Base-by-base conservation (phyloP, 2,329 filamentous ascomycete genomes). In the Myrmaecium sp. region DNA sequence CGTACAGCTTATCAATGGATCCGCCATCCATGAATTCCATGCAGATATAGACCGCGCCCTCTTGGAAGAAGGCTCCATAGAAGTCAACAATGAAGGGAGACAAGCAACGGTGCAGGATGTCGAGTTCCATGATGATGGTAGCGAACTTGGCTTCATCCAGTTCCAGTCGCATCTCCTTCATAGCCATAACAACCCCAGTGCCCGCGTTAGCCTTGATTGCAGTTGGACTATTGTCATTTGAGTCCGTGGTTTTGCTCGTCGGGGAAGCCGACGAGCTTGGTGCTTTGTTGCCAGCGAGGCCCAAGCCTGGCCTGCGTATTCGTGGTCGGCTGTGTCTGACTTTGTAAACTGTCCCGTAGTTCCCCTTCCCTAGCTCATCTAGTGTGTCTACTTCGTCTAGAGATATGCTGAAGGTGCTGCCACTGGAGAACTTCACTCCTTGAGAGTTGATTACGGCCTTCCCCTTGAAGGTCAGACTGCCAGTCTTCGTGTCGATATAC, bases 1-100 rank as follows among this genome's bases (percentile, higher is more conserved):
- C 68, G 49, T 98, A 98, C 8, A 98, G 58, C 52, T 94, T 94
- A 61, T 98, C 89, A 45, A 95, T 84, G 19, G 84, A 95, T 5
- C 89, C 89, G 24, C 89, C 89, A 47, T 98, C 84, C 89, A 98
- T 98, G 54, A 83, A 93, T 55, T 98, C 89, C 51, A 98, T 93
- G 55, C 89, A 98, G 51, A 98, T 95, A 53, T 98, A 98, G 2
- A 98, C 89, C 1, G 89, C 89, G 15, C 89, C 86, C 57, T 98
- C 89, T 47, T 98, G 89, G 62, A 94, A 98, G 51, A 98, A 98
- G 4, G 89, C 89, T 1, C 89, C 89, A 49, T 95, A 98, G 44
- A 98, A 98, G 47, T 98, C 86, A 51, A 98, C 89, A 39, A 98
- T 95, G 52, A 86, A 93, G 0, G 89, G 86, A 2, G 83, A 94